These are phyloP conservation scores for Cunninghamia lanceolata DNA, from an alignment of 75 land plant species.

Conservation along the genomic window DNA sequence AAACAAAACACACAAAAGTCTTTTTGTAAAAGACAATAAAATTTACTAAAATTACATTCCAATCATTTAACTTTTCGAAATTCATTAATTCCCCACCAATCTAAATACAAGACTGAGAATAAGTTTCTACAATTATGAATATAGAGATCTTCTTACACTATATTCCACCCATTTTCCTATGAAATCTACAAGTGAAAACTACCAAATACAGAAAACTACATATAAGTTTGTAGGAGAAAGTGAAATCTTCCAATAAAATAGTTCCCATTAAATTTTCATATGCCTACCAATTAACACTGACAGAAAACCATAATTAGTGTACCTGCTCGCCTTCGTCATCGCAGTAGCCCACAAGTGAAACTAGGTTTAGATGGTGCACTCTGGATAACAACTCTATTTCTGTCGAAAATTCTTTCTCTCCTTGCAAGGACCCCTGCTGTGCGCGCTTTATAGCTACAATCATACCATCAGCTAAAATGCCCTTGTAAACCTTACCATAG, in stretches of 20 bases:
- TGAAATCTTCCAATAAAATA: background rate
- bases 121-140: background rate
- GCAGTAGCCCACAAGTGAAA: constrained; percentile 65
- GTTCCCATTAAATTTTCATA: background rate
- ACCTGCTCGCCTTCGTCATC: constrained; percentile 71
- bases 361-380: constrained; percentile 64
- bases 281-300: constrained; percentile 9
- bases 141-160: background rate
- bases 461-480: constrained; percentile 34
- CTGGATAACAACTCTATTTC: constrained; percentile 61
- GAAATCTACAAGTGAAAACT: background rate
- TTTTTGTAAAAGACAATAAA: no score
- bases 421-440: constrained; percentile 49
- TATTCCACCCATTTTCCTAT: background rate
- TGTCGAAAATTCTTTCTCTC: constrained; percentile 53
- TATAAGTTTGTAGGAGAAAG: background rate
- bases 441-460: constrained; percentile 73
- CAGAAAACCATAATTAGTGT: background rate
- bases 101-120: background rate
- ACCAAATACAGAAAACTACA: background rate
- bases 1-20: no score
- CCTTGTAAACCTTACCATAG: constrained; percentile 67
- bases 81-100: background rate
- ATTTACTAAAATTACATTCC: no score
- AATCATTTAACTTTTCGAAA: no score